phyloP scores from a whole-genome alignment of 176 grass and related monocot species.

The Neostapfia colusana region DNA sequence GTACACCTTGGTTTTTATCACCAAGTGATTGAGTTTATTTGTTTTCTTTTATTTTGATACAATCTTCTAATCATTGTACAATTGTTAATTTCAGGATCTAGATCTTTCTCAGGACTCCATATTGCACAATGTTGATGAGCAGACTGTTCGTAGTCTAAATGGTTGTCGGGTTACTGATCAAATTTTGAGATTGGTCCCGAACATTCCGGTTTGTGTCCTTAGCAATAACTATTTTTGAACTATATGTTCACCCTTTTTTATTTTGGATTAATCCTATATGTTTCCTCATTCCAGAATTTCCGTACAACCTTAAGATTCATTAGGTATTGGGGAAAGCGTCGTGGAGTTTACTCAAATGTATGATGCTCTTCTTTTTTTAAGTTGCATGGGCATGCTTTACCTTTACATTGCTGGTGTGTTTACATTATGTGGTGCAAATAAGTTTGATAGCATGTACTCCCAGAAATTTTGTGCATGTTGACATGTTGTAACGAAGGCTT shows the following conservation, averaged over 20 bases:
- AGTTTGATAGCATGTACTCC: not conserved
- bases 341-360: slow-evolving; percentile 97
- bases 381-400: not conserved
- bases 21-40: not conserved
- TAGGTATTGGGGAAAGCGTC: slow-evolving; percentile 85
- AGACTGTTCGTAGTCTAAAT: slow-evolving; percentile 92
- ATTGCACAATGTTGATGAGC: slow-evolving; percentile 87
- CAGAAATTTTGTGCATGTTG: not conserved
- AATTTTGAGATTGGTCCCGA: slow-evolving; percentile 85
- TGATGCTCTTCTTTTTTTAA: not conserved
- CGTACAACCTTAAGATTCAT: slow-evolving; percentile 90
- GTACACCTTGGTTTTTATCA: not conserved
- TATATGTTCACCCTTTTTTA: not conserved
- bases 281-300: slow-evolving; percentile 64
- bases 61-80: not conserved
- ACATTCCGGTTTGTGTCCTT: slow-evolving; percentile 57
- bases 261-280: slow-evolving; percentile 1
- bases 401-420: not conserved
- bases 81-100: slow-evolving; percentile 58
- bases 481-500: not conserved
- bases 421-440: not conserved
- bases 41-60: not conserved
- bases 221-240: slow-evolving; percentile 23
- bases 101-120: slow-evolving; percentile 93
- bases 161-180: slow-evolving; percentile 93